These are phyloP conservation scores for Apiospora malaysiana DNA, from an alignment of 2,329 filamentous ascomycete genomes.

Conservation along the genomic window DNA sequence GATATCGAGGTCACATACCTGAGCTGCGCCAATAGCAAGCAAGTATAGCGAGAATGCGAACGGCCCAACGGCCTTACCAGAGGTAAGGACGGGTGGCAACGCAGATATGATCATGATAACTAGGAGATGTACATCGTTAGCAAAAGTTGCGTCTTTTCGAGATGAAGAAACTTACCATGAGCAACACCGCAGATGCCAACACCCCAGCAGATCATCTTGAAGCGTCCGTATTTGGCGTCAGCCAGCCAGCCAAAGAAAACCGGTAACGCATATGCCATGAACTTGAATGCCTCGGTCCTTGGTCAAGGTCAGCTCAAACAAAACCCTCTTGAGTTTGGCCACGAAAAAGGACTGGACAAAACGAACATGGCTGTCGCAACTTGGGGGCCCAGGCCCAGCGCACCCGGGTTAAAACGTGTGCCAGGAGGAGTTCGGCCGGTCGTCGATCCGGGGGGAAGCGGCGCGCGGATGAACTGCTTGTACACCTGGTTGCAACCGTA, in stretches of 20 bases:
- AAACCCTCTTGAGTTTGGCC: background rate
- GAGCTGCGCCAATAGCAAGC: slow-evolving; percentile 63
- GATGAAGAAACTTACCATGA: slow-evolving; percentile 29
- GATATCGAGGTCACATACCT: background rate
- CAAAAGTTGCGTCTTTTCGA: background rate
- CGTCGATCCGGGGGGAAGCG: slow-evolving; percentile 1
- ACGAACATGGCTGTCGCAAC: slow-evolving; percentile 14
- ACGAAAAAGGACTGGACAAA: background rate
- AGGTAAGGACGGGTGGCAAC: slow-evolving; percentile 46
- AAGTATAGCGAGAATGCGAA: slow-evolving; percentile 66
- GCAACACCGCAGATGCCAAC: slow-evolving; percentile 42
- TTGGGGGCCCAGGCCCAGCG: background rate
- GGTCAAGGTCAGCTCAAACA: background rate
- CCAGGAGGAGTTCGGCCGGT: slow-evolving; percentile 7
- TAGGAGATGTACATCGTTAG: background rate
- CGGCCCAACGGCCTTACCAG: slow-evolving; percentile 56
- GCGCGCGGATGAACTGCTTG: slow-evolving; percentile 20
- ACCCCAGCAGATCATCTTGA: slow-evolving; percentile 39
- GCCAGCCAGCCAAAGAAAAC: slow-evolving; percentile 23
- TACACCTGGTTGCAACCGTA: slow-evolving; percentile 15
- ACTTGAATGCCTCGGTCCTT: slow-evolving; percentile 23
- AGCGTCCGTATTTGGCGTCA: slow-evolving; percentile 16
- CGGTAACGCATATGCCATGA: slow-evolving; percentile 22
- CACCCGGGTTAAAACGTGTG: slow-evolving; percentile 10
- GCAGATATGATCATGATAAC: slow-evolving; percentile 42